Conservation (phyloP, 495 filamentous ascomycete species). For the Penicillium pancosmium region DNA sequence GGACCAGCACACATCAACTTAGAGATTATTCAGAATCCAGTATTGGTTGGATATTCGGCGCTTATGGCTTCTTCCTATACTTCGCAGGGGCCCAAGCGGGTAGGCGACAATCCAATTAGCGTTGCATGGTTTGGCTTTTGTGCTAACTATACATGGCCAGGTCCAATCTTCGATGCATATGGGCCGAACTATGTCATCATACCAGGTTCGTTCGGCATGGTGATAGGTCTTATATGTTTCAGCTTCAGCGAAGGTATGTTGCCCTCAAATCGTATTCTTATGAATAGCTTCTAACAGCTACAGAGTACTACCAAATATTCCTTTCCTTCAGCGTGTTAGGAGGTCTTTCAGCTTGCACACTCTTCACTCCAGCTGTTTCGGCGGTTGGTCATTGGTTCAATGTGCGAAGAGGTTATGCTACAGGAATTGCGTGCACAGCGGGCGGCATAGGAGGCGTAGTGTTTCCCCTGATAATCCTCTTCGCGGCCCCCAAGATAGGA, state of each 20-base stretch:
- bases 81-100: conserved; percentile 48
- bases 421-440: conserved; percentile 70
- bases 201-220: conserved; percentile 33
- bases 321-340: conserved; percentile 43
- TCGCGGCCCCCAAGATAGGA: conserved; percentile 61
- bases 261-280: conserved; percentile 6
- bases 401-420: conserved; percentile 67
- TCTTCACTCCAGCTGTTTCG: conserved; percentile 66
- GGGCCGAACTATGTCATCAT: conserved; percentile 26
- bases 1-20: conserved; percentile 59
- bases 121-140: not conserved
- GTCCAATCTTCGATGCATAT: conserved; percentile 36
- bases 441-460: conserved; percentile 72
- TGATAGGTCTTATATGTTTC: conserved; percentile 41
- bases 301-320: conserved; percentile 48
- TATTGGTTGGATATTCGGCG: conserved; percentile 74
- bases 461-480: conserved; percentile 71
- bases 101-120: conserved; percentile 2
- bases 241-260: conserved; percentile 48
- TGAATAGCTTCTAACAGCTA: not conserved
- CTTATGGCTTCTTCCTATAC: conserved; percentile 64
- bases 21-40: conserved; percentile 54
- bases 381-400: conserved; percentile 71
- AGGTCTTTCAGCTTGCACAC: conserved; percentile 37
- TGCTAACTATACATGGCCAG: conserved; percentile 8